phyloP scores from a whole-genome alignment of 2,329 filamentous ascomycete species.

The Aureobasidium namibiae region DNA sequence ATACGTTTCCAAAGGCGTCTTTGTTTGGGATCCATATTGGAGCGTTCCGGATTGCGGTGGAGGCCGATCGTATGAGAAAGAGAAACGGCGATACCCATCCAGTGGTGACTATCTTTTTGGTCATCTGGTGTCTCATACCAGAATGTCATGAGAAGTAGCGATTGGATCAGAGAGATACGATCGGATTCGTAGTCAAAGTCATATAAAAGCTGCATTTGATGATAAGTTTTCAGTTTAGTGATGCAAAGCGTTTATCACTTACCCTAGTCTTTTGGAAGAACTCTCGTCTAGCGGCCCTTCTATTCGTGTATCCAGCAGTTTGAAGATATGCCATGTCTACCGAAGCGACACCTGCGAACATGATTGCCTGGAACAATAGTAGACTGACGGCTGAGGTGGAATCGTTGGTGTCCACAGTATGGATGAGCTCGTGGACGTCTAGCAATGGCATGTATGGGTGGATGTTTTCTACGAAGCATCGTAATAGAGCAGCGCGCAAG shows the following conservation, averaged over 20 bases:
- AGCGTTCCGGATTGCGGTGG: constrained; percentile 74
- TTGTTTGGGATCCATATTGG: constrained; percentile 63
- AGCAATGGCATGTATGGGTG: constrained; percentile 91
- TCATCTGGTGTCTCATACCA: constrained; percentile 97
- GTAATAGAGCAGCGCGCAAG: constrained; percentile 73
- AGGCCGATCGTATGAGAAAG: constrained; percentile 88
- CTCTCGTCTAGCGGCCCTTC: constrained; percentile 75
- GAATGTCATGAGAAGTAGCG: constrained; percentile 85
- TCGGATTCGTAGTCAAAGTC: constrained; percentile 94
- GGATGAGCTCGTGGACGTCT: constrained; percentile 54
- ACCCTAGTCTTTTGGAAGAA: constrained; percentile 86
- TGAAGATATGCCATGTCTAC: constrained; percentile 71
- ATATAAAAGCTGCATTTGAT: constrained; percentile 64
- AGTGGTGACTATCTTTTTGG: constrained; percentile 97
- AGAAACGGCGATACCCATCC: constrained; percentile 94
- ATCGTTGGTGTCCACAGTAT: constrained; percentile 56
- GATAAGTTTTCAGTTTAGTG: neutral
- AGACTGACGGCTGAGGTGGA: constrained; percentile 68
- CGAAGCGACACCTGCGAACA: constrained; percentile 88
- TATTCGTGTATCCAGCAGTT: constrained; percentile 65
- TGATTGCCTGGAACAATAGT: constrained; percentile 84
- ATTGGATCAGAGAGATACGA: constrained; percentile 79
- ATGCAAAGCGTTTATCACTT: constrained; percentile 30
- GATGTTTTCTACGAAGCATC: constrained; percentile 79
- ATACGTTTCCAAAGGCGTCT: constrained; percentile 88